A percentile compares a stretch with the other conserved stretches of the same genome.
These are phyloP conservation scores for Cladophialophora chaetospira DNA, from an alignment of 2,329 filamentous ascomycete species.

Conservation along the genomic window DNA sequence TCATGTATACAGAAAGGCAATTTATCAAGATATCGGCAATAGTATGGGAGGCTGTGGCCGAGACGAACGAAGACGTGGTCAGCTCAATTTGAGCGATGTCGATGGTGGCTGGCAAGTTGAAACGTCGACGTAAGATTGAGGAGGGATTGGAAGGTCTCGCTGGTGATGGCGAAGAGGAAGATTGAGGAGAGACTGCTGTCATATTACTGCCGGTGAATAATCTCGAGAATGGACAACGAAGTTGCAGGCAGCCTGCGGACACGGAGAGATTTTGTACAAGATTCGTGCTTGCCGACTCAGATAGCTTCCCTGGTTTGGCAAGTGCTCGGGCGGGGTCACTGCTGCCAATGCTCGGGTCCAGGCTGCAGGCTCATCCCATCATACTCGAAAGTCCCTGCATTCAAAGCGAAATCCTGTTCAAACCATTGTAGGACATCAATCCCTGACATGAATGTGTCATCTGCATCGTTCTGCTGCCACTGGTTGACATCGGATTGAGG, in stretches of 20 bases:
- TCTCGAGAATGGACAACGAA: not conserved
- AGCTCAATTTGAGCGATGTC: not conserved
- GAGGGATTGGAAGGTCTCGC: no score
- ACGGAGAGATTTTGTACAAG: no score
- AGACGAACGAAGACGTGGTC: not conserved
- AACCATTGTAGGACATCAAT: conserved; percentile 26
- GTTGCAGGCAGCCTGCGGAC: no score
- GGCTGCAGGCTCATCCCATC: not conserved
- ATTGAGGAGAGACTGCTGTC: not conserved
- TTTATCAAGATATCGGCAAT: not conserved
- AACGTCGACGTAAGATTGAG: no score
- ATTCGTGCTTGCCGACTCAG: no score
- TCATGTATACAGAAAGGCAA: conserved; percentile 1
- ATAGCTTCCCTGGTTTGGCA: no score
- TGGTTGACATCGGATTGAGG: not conserved
- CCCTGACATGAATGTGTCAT: conserved; percentile 18
- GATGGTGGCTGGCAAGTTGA: not conserved
- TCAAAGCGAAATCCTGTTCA: conserved; percentile 23
- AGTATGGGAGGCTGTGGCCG: not conserved
- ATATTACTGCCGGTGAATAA: not conserved
- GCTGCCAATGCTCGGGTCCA: not conserved
- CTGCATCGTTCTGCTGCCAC: conserved; percentile 6
- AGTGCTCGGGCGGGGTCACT: not conserved
- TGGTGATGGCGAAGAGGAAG: no score
- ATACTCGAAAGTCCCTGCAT: conserved; percentile 6